Evolutionary conservation across 2,329 filamentous ascomycete species (phyloP).

Genomic region (Ophiocordyceps australis): DNA sequence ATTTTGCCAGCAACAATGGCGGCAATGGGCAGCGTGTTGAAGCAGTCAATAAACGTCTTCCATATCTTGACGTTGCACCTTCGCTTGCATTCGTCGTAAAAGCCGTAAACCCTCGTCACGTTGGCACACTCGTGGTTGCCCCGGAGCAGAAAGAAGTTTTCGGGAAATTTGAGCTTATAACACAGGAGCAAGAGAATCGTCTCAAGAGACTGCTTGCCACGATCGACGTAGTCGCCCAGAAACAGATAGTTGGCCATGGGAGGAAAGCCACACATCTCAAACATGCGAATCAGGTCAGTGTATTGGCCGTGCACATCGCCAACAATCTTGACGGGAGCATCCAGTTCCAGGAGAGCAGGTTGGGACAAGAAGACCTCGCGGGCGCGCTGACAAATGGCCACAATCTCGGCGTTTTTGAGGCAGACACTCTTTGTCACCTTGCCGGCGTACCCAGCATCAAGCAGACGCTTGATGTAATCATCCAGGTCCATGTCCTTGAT

Average conservation of each 20-base stretch:
- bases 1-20: slow-evolving; percentile 96
- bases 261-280: slow-evolving; percentile 96
- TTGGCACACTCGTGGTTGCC: slow-evolving; percentile 97
- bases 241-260: slow-evolving; percentile 86
- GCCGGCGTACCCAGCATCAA: slow-evolving; percentile 88
- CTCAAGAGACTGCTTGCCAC: slow-evolving; percentile 88
- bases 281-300: slow-evolving; percentile 88
- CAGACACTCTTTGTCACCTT: slow-evolving; percentile 97
- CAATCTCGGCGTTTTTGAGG: slow-evolving; percentile 93
- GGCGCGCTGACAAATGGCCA: slow-evolving; percentile 76
- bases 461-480: slow-evolving; percentile 86
- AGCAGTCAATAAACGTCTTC: slow-evolving; percentile 95
- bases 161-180: slow-evolving; percentile 93
- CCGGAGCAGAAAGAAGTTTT: slow-evolving; percentile 90
- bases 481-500: slow-evolving; percentile 89
- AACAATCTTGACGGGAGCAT: slow-evolving; percentile 93
- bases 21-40: slow-evolving; percentile 89
- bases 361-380: slow-evolving; percentile 83
- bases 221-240: slow-evolving; percentile 89
- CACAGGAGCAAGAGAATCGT: slow-evolving; percentile 84
- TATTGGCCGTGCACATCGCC: slow-evolving; percentile 96
- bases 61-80: slow-evolving; percentile 93
- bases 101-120: slow-evolving; percentile 87
- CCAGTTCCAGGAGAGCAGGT: slow-evolving; percentile 77
- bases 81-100: slow-evolving; percentile 96